These are phyloP conservation scores for Yarrowia sp. DNA, from an alignment of 805 yeast species.

Conservation along the genomic window DNA sequence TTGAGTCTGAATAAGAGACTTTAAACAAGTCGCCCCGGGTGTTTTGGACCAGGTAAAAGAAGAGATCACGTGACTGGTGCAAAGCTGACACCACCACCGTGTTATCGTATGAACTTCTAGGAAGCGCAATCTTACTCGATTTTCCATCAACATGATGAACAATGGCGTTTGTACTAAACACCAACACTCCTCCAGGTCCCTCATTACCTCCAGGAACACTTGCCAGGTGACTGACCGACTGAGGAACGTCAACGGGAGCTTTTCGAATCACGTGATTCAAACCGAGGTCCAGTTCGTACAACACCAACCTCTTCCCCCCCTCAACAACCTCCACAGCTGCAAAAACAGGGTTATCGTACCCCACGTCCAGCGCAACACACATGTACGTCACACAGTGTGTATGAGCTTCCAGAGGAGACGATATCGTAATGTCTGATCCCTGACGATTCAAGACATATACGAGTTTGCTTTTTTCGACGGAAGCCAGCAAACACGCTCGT, in stretches of 20 bases:
- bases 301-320: slow-evolving; percentile 47
- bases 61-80: slow-evolving; percentile 62
- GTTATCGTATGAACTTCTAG: not conserved
- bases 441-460: slow-evolving; percentile 62
- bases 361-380: slow-evolving; percentile 65
- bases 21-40: slow-evolving; percentile 74
- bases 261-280: slow-evolving; percentile 67
- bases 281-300: slow-evolving; percentile 84
- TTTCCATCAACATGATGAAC: slow-evolving; percentile 29
- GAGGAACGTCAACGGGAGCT: slow-evolving; percentile 44
- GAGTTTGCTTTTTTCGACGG: slow-evolving; percentile 72
- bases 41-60: slow-evolving; percentile 70
- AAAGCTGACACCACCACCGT: slow-evolving; percentile 55
- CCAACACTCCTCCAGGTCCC: slow-evolving; percentile 67
- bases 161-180: slow-evolving; percentile 43
- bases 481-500: slow-evolving; percentile 66
- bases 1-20: slow-evolving; percentile 45
- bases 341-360: slow-evolving; percentile 80
- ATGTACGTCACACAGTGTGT: slow-evolving; percentile 54
- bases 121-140: not conserved
- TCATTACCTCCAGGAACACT: slow-evolving; percentile 70
- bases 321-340: slow-evolving; percentile 66
- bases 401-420: slow-evolving; percentile 74
- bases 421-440: slow-evolving; percentile 48
- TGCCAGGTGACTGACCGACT: slow-evolving; percentile 52